Evolutionary conservation across 2,329 filamentous ascomycete genomes (phyloP), one percentile per base, ranked within the genome.

Genomic region (Aspergillus phoenicis): DNA sequence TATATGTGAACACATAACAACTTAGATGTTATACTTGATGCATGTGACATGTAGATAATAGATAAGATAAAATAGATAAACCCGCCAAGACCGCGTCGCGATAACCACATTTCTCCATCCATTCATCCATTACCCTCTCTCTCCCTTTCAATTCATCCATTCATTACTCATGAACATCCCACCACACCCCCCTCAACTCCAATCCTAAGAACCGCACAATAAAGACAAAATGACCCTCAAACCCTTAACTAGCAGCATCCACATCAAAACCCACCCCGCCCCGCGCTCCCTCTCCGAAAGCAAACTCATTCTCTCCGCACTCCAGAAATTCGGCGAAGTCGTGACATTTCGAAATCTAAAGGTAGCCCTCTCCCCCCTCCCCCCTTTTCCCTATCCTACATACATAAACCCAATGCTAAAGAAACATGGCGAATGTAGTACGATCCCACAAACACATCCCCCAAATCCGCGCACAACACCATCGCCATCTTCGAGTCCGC

Each of bases 281-380:
- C 70, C 73, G 13, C 68, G 65, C 24, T 73, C 63, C 33, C 58
- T 79, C 6, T 55, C 66, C 20, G 75, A 79, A 59, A 76, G 73
- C 62, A 71, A 69, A 61, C 66, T 69, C 17, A 64, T 79, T 26
- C 70, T 79, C 20, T 64, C 69, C 43, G 72, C 74, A 6, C 66
- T 79, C 17, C 76, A 78, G 62, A 74, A 76, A 66, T 79, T 76
- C 66, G 77, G 77, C 20, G 76, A 79, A 64, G 75, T 79, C 7
- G 65, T 70, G 8, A 73, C 72, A 24, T 79, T 78, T 63, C 67
- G 72, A 33, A 77, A 75, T 58, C 59, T 75, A 13, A 74, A 72
- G 65, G 76, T 78, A 65, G 22, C 54, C 5, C 30, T n/a, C 3
- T 20, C 15, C 15, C 13, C 22, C 20, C 43, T 13, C 45, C 22